phyloP scores from a whole-genome alignment of 768 basidiomycete genomes.

The Rhodocollybia butyracea region DNA sequence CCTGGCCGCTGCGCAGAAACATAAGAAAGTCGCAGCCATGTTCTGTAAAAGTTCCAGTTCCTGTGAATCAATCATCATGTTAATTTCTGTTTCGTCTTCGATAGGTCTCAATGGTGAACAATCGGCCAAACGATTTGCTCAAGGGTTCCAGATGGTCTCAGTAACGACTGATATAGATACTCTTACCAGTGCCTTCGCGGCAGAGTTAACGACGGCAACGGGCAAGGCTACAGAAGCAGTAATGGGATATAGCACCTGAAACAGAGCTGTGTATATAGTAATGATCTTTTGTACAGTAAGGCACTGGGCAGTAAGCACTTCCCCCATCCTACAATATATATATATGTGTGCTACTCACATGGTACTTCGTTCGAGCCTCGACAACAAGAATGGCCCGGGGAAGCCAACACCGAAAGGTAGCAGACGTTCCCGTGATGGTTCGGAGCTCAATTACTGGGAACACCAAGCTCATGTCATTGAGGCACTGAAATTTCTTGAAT shows the following conservation, averaged over 20 bases:
- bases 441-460: too few species aligned
- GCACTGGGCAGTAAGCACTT: too few species aligned
- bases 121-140: slow-evolving; percentile 19
- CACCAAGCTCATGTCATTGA: too few species aligned
- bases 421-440: too few species aligned
- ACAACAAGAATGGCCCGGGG: too few species aligned
- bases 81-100: neutral
- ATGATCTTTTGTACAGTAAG: neutral
- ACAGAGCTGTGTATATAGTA: too few species aligned
- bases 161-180: slow-evolving; percentile 25
- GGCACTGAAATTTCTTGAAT: too few species aligned
- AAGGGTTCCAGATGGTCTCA: slow-evolving; percentile 26
- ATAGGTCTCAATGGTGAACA: slow-evolving; percentile 23
- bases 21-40: slow-evolving; percentile 21
- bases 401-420: too few species aligned
- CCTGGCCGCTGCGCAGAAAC: slow-evolving; percentile 16
- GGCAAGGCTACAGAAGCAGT: slow-evolving; percentile 5
- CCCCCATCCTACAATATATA: too few species aligned
- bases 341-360: too few species aligned
- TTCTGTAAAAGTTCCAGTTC: slow-evolving; percentile 15
- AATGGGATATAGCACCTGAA: slow-evolving; percentile 2
- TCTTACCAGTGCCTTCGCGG: slow-evolving; percentile 16
- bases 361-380: too few species aligned
- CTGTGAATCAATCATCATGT: neutral
- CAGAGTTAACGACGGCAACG: slow-evolving; percentile 10